Evolutionary conservation across 2,329 filamentous ascomycete species (phyloP).

Genomic region (Gnomoniopsis sp.): DNA sequence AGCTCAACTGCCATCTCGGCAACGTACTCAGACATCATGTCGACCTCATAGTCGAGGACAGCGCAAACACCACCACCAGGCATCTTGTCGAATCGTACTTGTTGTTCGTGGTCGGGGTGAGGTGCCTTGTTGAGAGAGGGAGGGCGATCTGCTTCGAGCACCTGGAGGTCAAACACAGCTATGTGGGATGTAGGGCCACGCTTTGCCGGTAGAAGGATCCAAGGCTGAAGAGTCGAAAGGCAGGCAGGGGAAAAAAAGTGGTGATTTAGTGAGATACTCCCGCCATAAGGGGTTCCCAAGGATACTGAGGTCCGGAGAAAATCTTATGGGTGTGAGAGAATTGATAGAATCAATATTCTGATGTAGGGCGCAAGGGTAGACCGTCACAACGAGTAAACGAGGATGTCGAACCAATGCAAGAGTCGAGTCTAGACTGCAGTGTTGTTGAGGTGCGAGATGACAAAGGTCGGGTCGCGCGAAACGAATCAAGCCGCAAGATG

Average conservation of each 20-base stretch:
- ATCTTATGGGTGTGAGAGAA: neutral
- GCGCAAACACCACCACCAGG: conserved; percentile 78
- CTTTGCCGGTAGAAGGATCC: conserved; percentile 27
- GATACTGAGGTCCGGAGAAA: conserved; percentile 5
- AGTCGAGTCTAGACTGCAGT: neutral
- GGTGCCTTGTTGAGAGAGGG: conserved; percentile 22
- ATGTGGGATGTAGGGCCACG: conserved; percentile 22
- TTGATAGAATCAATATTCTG: conserved; percentile 2
- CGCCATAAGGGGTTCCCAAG: conserved; percentile 33
- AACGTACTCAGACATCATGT: conserved; percentile 93
- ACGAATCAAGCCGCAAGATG: neutral
- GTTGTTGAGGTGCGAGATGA: neutral
- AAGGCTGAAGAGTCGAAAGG: conserved; percentile 35
- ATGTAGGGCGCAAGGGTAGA: neutral
- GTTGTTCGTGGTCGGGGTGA: conserved; percentile 11
- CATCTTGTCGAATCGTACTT: conserved; percentile 45
- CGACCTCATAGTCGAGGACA: conserved; percentile 95
- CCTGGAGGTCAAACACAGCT: conserved; percentile 30
- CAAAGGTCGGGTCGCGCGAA: neutral
- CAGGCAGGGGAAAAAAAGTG: conserved; percentile 21
- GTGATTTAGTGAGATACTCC: conserved; percentile 30
- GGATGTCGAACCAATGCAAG: neutral
- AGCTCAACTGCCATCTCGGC: conserved; percentile 75
- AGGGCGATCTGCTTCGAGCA: conserved; percentile 37
- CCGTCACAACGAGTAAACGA: no score